These are phyloP conservation scores for Zygosaccharomyces pseudobailii DNA, from an alignment of 1,139 yeast species.

Conservation along the genomic window DNA sequence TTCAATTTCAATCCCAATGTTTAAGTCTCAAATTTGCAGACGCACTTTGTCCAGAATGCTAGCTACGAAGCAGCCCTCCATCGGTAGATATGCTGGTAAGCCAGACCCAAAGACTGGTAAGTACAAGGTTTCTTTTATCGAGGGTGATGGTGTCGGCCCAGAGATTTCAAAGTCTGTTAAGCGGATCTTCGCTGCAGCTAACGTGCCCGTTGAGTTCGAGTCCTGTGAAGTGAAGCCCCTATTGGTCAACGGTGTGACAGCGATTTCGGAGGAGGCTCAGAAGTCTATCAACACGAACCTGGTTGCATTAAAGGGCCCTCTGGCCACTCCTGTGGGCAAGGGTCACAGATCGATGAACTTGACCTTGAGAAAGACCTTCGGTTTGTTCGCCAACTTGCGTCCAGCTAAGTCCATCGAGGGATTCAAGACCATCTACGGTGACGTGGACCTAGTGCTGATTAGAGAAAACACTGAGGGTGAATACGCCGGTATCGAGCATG, in stretches of 20 bases:
- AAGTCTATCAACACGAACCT: constrained; percentile 87
- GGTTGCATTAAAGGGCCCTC: constrained; percentile 95
- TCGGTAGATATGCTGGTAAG: constrained; percentile 32
- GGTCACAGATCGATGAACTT: constrained; percentile 97
- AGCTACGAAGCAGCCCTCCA: constrained; percentile 28
- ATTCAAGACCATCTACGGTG: constrained; percentile 88
- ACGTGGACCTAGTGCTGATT: constrained; percentile 91
- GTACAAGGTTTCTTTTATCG: constrained; percentile 90
- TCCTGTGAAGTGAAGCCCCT: constrained; percentile 94
- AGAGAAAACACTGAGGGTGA: constrained; percentile 99
- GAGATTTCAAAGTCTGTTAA: constrained; percentile 94
- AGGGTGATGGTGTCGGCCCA: constrained; percentile 97
- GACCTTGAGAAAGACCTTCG: constrained; percentile 95
- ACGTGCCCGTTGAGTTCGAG: constrained; percentile 96
- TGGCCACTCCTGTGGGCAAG: constrained; percentile 97
- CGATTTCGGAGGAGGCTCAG: constrained; percentile 89
- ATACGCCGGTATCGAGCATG: constrained; percentile 98
- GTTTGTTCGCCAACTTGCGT: constrained; percentile 93
- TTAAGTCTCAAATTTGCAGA: constrained; percentile 22
- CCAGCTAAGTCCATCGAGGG: constrained; percentile 94
- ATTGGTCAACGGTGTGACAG: constrained; percentile 86
- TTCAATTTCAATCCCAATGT: constrained; percentile 11
- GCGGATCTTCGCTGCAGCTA: constrained; percentile 85
- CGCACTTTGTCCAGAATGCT: constrained; percentile 20
- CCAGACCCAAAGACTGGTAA: constrained; percentile 51